Evolutionary conservation across 108 stramenopile genomes (phyloP), one percentile per base, ranked within the genome.

Genomic region (Schizochytrium sp.): DNA sequence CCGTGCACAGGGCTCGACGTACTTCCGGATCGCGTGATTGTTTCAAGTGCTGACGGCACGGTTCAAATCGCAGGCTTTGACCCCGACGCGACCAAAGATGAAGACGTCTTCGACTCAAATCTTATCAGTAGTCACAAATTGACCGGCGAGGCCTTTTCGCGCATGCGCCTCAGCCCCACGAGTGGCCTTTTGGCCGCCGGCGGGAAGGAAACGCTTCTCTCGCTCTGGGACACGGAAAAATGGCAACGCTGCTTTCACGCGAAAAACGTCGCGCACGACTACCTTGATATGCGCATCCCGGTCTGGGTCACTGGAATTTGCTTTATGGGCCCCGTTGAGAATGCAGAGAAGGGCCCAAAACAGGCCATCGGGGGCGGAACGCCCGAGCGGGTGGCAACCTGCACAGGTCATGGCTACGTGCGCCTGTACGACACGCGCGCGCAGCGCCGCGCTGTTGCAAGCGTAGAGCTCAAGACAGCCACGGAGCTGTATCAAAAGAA

Each of bases 231-330:
- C 51, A 53, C 23, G 76, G 23, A 83, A 6, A 53, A 47, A 16
- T 47, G 76, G 45, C 44, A 47, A 12, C 76, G 51, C 23, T 47
- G 45, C 23, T 83, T 83, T 45, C 45, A 53, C 23, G 76, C 76
- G 0, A 83, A 83, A 45, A 83, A 83, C 28, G 76, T 83, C 43
- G 48, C 18, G 0, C 76, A 6, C 2, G 76, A 83, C 28, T 21
- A 83, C 6, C 45, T 83, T 12, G 76, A 83, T 18, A 21, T 83
- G n/a, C 76, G 48, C n/a, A 28, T 83, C n/a, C 76, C 76, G 51
- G 76, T 83, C 23, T 83, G 76, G 76, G 76, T 83, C 76, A 83
- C 76, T 8, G 76, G 48, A 14, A 83, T 83, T 43, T 83, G 76
- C 76, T 83, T 83, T 4, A 14, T 83, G 76, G 63, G 63, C 41